These are phyloP conservation scores for Thoreauomyces humboldtii DNA, from an alignment of 192 early-diverging fungal species.

Conservation along the genomic window DNA sequence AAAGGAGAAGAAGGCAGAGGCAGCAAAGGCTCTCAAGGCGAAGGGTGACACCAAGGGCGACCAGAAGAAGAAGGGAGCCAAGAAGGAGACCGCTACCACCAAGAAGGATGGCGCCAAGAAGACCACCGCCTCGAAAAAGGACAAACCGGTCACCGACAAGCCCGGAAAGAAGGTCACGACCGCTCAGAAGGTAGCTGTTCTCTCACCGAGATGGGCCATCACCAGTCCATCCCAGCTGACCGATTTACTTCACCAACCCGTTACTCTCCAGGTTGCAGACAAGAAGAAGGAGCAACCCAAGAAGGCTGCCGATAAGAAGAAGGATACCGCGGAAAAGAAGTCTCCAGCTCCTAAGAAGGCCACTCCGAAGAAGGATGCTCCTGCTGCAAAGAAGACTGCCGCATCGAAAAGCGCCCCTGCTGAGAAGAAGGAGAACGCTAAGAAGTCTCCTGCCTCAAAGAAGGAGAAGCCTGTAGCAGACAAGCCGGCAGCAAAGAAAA, in stretches of 20 bases:
- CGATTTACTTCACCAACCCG: not conserved
- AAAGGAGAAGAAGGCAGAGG: not conserved
- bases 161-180: constrained; percentile 5
- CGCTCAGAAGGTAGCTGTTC: constrained; percentile 41
- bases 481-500: too few species aligned
- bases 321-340: not conserved
- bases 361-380: not conserved
- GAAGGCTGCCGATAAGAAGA: constrained; percentile 12
- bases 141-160: not conserved
- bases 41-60: not conserved
- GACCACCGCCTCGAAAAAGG: constrained; percentile 23
- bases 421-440: too few species aligned
- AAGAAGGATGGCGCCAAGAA: constrained; percentile 21
- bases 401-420: constrained; percentile 1
- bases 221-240: too few species aligned
- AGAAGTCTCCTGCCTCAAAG: not conserved
- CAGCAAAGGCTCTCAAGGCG: not conserved
- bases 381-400: constrained; percentile 7
- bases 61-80: not conserved
- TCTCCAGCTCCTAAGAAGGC: constrained; percentile 1
- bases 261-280: too few species aligned
- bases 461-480: constrained; percentile 8
- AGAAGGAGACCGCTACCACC: constrained; percentile 32
- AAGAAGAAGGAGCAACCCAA: not conserved
- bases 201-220: too few species aligned